Conservation (phyloP, 768 basidiomycete genomes). For the Boletus rex-veris region DNA sequence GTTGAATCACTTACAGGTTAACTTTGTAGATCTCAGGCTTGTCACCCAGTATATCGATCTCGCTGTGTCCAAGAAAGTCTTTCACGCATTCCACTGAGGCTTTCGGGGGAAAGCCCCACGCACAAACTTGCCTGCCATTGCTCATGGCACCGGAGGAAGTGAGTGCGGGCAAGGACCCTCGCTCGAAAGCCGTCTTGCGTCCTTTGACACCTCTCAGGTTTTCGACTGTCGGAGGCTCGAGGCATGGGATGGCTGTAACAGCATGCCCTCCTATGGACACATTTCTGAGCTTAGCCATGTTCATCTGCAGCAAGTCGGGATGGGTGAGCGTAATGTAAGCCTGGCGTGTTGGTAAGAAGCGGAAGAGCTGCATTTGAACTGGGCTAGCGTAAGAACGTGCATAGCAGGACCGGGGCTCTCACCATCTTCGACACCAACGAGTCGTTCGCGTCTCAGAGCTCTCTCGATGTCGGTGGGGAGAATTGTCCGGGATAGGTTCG, state of each 20-base stretch:
- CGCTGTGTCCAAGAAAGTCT: slow-evolving; percentile 41
- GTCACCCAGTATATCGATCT: slow-evolving; percentile 41
- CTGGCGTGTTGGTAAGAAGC: slow-evolving; percentile 55
- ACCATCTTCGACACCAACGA: slow-evolving; percentile 46
- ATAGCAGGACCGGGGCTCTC: not conserved
- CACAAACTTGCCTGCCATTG: slow-evolving; percentile 50
- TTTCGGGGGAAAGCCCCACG: slow-evolving; percentile 60
- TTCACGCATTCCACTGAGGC: slow-evolving; percentile 35
- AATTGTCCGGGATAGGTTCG: slow-evolving; percentile 48
- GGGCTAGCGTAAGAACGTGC: slow-evolving; percentile 7
- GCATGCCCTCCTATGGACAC: slow-evolving; percentile 45
- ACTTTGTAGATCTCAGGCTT: slow-evolving; percentile 48
- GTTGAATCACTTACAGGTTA: slow-evolving; percentile 40
- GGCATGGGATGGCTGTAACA: slow-evolving; percentile 35
- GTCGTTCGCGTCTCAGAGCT: slow-evolving; percentile 37
- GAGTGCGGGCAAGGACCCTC: slow-evolving; percentile 33
- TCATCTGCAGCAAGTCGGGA: slow-evolving; percentile 41
- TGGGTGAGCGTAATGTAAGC: slow-evolving; percentile 56
- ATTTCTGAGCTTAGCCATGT: slow-evolving; percentile 41
- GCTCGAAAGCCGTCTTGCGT: slow-evolving; percentile 35
- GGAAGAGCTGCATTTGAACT: slow-evolving; percentile 61
- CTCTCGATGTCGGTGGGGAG: slow-evolving; percentile 55
- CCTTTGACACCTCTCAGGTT: slow-evolving; percentile 40
- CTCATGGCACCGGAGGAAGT: slow-evolving; percentile 55
- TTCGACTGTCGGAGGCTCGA: slow-evolving; percentile 21